Percentiles rank a stretch among this genome's conserved stretches.
phyloP scores from a whole-genome alignment of 257 asterid species.

The Pogostemon cablin region DNA sequence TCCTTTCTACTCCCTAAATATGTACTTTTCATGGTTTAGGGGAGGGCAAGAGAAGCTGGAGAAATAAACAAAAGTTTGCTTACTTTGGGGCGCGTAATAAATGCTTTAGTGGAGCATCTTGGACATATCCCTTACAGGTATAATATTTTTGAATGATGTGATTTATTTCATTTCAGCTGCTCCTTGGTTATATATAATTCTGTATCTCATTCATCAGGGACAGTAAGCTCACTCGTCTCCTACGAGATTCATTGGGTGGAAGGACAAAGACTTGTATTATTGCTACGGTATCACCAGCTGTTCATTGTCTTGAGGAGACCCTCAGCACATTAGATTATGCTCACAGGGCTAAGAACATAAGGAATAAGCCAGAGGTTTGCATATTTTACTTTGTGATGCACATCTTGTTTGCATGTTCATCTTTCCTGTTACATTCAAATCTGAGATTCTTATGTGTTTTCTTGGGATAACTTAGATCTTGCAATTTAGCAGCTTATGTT shows the following conservation, averaged over 20 bases:
- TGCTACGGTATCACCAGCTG: slow-evolving; percentile 93
- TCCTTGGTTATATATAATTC: slow-evolving; percentile 11
- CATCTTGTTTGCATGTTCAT: slow-evolving; percentile 24
- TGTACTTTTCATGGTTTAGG: slow-evolving; percentile 41
- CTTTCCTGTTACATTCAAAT: not conserved
- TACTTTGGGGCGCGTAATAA: slow-evolving; percentile 84
- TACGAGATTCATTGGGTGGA: slow-evolving; percentile 90
- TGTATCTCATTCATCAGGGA: slow-evolving; percentile 54
- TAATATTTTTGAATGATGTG: not conserved
- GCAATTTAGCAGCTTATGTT: slow-evolving; percentile 16
- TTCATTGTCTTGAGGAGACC: slow-evolving; percentile 93
- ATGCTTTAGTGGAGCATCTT: slow-evolving; percentile 89
- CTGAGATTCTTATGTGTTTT: slow-evolving; percentile 1
- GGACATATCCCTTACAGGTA: slow-evolving; percentile 91
- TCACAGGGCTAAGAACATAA: slow-evolving; percentile 85
- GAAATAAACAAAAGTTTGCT: slow-evolving; percentile 93
- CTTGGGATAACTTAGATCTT: not conserved
- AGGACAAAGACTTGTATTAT: slow-evolving; percentile 89
- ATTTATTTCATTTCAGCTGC: slow-evolving; percentile 6
- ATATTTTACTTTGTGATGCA: not conserved
- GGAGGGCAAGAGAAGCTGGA: slow-evolving; percentile 94
- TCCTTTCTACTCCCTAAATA: not conserved
- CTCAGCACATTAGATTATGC: slow-evolving; percentile 92
- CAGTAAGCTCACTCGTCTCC: slow-evolving; percentile 85
- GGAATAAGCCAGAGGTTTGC: slow-evolving; percentile 89